Percentiles rank a stretch among this genome's conserved stretches.
Conservation (phyloP, 768 basidiomycete genomes). For the Epithele typhae region DNA sequence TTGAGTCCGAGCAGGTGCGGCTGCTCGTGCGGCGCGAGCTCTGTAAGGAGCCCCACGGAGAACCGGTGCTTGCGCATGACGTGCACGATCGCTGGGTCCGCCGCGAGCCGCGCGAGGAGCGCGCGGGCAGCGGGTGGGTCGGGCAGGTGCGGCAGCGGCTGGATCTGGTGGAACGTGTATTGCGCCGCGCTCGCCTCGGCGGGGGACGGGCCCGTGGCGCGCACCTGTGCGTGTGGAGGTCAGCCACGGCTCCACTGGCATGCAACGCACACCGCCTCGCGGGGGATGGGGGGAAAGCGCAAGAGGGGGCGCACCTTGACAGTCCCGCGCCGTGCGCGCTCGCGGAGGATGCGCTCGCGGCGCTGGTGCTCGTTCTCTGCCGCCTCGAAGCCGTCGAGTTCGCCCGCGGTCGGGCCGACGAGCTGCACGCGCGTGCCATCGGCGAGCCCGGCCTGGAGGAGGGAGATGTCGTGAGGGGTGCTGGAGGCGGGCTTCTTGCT, state of each 20-base stretch:
- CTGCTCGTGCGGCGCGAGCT: conserved; percentile 75
- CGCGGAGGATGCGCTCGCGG: conserved; percentile 53
- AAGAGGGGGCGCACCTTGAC: conserved; percentile 44
- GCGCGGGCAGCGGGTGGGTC: conserved; percentile 51
- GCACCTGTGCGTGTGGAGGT: conserved; percentile 37
- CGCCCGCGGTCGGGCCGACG: conserved; percentile 59
- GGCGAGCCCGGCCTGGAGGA: conserved; percentile 62
- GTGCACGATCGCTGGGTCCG: conserved; percentile 68
- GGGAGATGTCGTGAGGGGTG: conserved; percentile 31
- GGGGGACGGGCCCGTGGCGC: conserved; percentile 45
- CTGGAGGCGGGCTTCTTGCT: conserved; percentile 37
- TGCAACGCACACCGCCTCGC: neutral
- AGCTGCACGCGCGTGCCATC: conserved; percentile 66
- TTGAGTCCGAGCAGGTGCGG: conserved; percentile 69
- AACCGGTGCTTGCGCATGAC: conserved; percentile 70
- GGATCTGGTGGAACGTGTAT: conserved; percentile 62
- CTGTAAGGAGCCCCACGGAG: conserved; percentile 64
- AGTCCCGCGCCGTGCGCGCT: conserved; percentile 52
- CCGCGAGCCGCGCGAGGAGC: conserved; percentile 52
- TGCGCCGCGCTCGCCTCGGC: conserved; percentile 33
- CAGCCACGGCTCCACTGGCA: neutral
- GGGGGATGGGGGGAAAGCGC: neutral
- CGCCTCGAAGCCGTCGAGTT: conserved; percentile 49
- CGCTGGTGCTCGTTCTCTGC: conserved; percentile 55
- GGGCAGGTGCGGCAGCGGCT: conserved; percentile 61